phyloP scores from a whole-genome alignment of 2,329 filamentous ascomycete genomes.

The Reticulascus tulasneorum region DNA sequence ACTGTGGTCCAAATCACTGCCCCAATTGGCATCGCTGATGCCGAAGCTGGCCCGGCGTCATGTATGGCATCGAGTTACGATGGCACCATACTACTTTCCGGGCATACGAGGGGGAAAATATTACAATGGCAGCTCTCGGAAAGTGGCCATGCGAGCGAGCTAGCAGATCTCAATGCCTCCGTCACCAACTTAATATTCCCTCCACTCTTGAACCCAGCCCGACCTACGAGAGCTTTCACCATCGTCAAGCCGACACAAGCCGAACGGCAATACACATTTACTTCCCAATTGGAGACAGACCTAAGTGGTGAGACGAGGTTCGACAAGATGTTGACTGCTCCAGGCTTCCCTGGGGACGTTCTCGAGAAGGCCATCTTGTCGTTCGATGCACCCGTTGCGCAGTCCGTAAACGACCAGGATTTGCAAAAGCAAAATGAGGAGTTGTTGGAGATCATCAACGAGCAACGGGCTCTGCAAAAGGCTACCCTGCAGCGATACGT shows the following conservation, averaged over 20 bases:
- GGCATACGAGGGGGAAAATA: constrained; percentile 76
- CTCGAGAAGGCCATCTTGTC: constrained; percentile 48
- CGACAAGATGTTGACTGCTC: constrained; percentile 37
- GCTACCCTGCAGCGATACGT: constrained; percentile 23
- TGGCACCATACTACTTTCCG: constrained; percentile 73
- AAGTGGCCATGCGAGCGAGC: constrained; percentile 60
- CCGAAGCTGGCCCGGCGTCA: constrained; percentile 61
- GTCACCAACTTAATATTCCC: constrained; percentile 79
- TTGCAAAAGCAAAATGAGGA: constrained; percentile 29
- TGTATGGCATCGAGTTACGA: constrained; percentile 78
- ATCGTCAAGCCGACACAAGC: constrained; percentile 79
- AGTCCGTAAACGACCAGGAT: constrained; percentile 16
- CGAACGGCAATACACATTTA: constrained; percentile 61
- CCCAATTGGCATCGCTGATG: constrained; percentile 54
- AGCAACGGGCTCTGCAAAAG: constrained; percentile 31
- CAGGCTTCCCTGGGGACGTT: constrained; percentile 42
- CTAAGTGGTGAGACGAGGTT: constrained; percentile 38
- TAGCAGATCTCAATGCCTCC: constrained; percentile 72
- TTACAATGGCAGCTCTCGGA: constrained; percentile 76
- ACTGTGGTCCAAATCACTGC: constrained; percentile 53
- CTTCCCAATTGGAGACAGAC: constrained; percentile 54
- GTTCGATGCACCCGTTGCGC: constrained; percentile 30
- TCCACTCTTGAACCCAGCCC: constrained; percentile 51
- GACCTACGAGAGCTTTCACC: constrained; percentile 47
- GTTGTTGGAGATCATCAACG: constrained; percentile 34